A percentile compares a stretch with the other conserved stretches of the same genome.
Evolutionary conservation across 2,329 filamentous ascomycete species (phyloP).

Genomic region (Proliferodiscus dingleyae): DNA sequence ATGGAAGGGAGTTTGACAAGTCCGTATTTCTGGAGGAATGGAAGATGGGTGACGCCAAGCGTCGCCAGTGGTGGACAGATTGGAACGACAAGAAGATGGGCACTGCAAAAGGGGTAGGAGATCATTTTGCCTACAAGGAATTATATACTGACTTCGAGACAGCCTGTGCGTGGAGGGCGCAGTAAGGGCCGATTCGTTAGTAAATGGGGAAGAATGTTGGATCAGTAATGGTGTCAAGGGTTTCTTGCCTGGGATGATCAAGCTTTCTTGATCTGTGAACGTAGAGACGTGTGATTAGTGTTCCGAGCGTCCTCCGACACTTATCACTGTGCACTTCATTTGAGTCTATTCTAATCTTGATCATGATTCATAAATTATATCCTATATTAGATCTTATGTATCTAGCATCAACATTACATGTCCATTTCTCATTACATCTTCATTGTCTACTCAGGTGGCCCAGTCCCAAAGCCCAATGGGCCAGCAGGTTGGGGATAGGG

Average conservation of each 20-base stretch:
- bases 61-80: slow-evolving; percentile 74
- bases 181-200: slow-evolving; percentile 55
- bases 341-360: too few relatives aligned
- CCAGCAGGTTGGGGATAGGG: slow-evolving; percentile 11
- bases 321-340: too few relatives aligned
- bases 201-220: slow-evolving; percentile 75
- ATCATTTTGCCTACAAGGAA: not conserved
- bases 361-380: too few relatives aligned
- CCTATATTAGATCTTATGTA: not conserved
- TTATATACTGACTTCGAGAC: slow-evolving; percentile 28
- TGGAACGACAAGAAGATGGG: slow-evolving; percentile 79
- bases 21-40: slow-evolving; percentile 71
- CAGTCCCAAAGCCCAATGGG: slow-evolving; percentile 15
- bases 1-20: slow-evolving; percentile 86
- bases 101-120: slow-evolving; percentile 59
- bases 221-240: slow-evolving; percentile 84
- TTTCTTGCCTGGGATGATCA: slow-evolving; percentile 52
- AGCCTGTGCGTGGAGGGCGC: slow-evolving; percentile 60
- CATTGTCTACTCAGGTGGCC: slow-evolving; percentile 9
- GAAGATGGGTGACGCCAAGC: slow-evolving; percentile 75
- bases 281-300: too few relatives aligned
- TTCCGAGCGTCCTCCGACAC: too few relatives aligned
- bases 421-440: not conserved
- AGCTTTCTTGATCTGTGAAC: slow-evolving; percentile 18
- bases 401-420: not conserved